phyloP scores from a whole-genome alignment of 106 monocot species.

The Amphibolis antarctica region DNA sequence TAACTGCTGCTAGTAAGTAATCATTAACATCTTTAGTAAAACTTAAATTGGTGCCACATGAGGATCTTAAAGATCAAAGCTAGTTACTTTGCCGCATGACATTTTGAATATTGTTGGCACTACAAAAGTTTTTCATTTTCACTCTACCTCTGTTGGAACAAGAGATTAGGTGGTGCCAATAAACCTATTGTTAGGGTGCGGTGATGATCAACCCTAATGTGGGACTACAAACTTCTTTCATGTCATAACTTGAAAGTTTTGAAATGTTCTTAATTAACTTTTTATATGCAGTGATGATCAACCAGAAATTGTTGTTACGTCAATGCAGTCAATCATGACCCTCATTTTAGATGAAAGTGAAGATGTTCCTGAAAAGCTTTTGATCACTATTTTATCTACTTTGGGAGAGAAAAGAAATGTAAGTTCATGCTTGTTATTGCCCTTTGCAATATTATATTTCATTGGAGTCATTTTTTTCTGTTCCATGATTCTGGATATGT shows the following conservation, averaged over 20 bases:
- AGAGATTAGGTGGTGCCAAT: too few species aligned
- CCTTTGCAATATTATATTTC: neutral
- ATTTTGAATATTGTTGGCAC: too few species aligned
- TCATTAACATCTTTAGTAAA: too few species aligned
- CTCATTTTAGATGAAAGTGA: conserved; percentile 96
- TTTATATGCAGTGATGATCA: conserved; percentile 69
- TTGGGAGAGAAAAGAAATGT: conserved; percentile 49
- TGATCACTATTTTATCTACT: conserved; percentile 50
- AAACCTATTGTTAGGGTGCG: too few species aligned
- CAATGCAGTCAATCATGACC: conserved; percentile 91
- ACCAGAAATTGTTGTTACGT: conserved; percentile 54
- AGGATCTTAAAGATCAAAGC: too few species aligned
- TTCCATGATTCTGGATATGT: neutral
- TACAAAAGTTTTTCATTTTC: too few species aligned
- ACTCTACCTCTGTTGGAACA: too few species aligned
- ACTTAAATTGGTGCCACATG: too few species aligned
- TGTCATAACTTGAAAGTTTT: neutral
- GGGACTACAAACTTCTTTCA: too few species aligned
- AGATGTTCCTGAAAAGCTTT: conserved; percentile 68
- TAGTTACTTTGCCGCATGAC: too few species aligned
- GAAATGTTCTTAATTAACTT: conserved; percentile 6
- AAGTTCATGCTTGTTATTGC: neutral
- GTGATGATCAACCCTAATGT: too few species aligned
- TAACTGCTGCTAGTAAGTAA: too few species aligned
- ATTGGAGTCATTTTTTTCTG: neutral